A percentile compares a stretch with the other conserved stretches of the same genome.
Conservation (phyloP, 176 grass and related monocot species). For the Poa pratensis region DNA sequence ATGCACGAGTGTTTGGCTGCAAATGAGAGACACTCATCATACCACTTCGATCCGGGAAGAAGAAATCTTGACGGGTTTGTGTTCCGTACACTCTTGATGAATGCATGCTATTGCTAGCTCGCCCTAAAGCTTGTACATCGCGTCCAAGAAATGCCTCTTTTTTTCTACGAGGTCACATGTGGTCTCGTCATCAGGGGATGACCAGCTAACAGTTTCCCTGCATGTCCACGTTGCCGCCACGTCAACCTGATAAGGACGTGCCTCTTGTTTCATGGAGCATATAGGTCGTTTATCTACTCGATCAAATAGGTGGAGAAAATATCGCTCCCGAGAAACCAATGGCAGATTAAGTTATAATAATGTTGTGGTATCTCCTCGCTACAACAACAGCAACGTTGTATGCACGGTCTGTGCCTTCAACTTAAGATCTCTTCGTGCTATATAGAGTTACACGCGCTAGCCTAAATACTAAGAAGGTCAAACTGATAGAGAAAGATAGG, state of each 20-base stretch:
- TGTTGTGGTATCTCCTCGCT: too few species aligned
- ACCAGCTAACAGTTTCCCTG: not conserved
- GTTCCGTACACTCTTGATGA: too few species aligned
- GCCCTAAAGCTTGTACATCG: too few species aligned
- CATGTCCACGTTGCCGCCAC: not conserved
- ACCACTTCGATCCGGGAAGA: not conserved
- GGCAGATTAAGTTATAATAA: too few species aligned
- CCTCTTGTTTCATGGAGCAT: not conserved
- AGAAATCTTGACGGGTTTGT: not conserved
- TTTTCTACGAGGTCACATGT: not conserved
- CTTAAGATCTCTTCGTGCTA: too few species aligned
- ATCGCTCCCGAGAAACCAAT: too few species aligned
- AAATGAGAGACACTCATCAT: not conserved
- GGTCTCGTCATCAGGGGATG: not conserved
- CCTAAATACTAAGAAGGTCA: too few species aligned
- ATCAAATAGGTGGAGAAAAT: not conserved
- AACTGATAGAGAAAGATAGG: too few species aligned
- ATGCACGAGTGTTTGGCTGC: not conserved
- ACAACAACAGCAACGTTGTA: too few species aligned
- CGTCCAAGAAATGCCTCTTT: not conserved
- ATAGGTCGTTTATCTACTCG: not conserved
- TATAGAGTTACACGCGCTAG: too few species aligned
- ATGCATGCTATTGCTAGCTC: too few species aligned
- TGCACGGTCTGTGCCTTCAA: too few species aligned
- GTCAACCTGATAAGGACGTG: not conserved